Evolutionary conservation across 805 yeast species (phyloP), one percentile per base, ranked within the genome.

Genomic region (Sugiyamaella qingdaonensis): DNA sequence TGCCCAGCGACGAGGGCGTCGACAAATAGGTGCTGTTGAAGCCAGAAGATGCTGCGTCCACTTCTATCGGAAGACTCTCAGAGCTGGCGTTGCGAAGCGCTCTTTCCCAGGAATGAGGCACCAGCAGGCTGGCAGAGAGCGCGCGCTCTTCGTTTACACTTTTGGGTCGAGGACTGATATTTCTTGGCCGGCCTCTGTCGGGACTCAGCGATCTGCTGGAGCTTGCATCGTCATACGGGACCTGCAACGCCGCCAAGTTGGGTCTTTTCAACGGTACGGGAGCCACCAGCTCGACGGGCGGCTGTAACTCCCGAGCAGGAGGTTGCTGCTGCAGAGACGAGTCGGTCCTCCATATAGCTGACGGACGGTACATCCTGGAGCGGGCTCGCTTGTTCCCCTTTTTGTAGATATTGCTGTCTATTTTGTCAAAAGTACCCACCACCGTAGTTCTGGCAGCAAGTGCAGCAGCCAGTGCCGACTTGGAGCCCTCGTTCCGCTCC

Each of bases 381-480:
- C 43, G 33, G 14, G 33, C 34, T 33, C 16, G 51, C 21, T 34
- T 31, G 21, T 19, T 42, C 18, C 39, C 49, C 46, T 33, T 39
- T 32, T 49, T n/a, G 11, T 24, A 33, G 41, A 52, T 48, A 11
- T 50, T 46, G 41, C 31, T 57, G 48, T 54, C 49, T 16, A 57
- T 54, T 41, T 48, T 54, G 10, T 52, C 60, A 16, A 57, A 54
- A 9, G 57, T 48, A 39, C 54, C 60, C 16, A 46, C 58, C 8
- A 53, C 60, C 27, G 51, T 53, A 2, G 50, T n/a, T 27, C 52
- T 35, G 1, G 61, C 61, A 7, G 61, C 61, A 16, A 56, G 27
- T 1, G 61, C 61, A 32, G 61, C 61, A 18, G 61, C 61, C 21
- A 53, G 54, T 2, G 61, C 61, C 9, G 58, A 53, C 35, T 48